These are phyloP conservation scores for Mycena haematopus DNA, from an alignment of 768 basidiomycete genomes.

Conservation along the genomic window DNA sequence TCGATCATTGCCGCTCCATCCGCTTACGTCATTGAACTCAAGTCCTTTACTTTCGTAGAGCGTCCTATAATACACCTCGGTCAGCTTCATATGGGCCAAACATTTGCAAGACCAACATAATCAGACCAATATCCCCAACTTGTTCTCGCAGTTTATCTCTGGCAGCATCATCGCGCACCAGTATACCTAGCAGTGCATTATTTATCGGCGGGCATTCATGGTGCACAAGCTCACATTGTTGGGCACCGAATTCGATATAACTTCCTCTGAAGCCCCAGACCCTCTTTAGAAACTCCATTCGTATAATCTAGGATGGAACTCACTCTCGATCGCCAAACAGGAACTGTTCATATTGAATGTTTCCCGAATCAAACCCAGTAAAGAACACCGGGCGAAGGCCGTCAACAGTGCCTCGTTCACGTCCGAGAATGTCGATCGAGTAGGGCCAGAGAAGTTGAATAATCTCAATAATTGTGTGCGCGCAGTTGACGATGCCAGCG, in stretches of 20 bases:
- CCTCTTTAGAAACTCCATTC: neutral
- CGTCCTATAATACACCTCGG: constrained; percentile 48
- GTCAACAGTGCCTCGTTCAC: constrained; percentile 60
- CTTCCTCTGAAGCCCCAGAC: constrained; percentile 44
- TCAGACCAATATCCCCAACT: constrained; percentile 64
- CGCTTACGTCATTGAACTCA: constrained; percentile 66
- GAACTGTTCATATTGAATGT: constrained; percentile 61
- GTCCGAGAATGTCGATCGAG: constrained; percentile 63
- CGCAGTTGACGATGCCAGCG: constrained; percentile 76
- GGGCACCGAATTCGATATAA: constrained; percentile 64
- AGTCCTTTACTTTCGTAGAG: constrained; percentile 70
- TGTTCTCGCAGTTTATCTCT: constrained; percentile 51
- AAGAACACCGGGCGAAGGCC: constrained; percentile 67
- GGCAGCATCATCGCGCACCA: constrained; percentile 69
- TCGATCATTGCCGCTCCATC: neutral
- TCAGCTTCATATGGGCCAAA: neutral
- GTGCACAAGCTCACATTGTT: constrained; percentile 58
- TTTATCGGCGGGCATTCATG: neutral
- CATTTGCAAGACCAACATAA: constrained; percentile 51
- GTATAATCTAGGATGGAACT: constrained; percentile 20
- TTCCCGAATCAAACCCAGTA: constrained; percentile 50
- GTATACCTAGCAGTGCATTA: constrained; percentile 53
- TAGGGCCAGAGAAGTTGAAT: constrained; percentile 68
- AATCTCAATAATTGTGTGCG: constrained; percentile 67
- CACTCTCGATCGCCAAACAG: constrained; percentile 58